Conservation (phyloP, 768 basidiomycete species). For the Tephrocybe sp. region DNA sequence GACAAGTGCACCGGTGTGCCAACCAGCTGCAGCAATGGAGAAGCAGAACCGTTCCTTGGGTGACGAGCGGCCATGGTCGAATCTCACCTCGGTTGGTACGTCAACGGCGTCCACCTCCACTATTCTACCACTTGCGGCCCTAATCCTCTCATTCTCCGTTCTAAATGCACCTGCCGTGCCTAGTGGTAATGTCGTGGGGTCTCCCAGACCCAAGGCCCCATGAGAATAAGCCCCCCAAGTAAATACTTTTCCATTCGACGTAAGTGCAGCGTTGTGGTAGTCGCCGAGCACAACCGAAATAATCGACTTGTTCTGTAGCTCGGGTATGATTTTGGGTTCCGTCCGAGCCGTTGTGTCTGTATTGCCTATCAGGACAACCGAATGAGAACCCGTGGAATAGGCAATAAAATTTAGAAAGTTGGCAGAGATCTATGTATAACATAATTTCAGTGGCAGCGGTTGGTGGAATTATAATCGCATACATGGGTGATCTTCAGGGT, state of each 20-base stretch:
- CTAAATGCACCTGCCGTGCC: slow-evolving; percentile 63
- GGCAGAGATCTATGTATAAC: slow-evolving; percentile 68
- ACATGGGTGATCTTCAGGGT: slow-evolving; percentile 77
- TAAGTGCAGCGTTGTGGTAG: slow-evolving; percentile 88
- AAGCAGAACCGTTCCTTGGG: slow-evolving; percentile 71
- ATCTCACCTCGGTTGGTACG: slow-evolving; percentile 69
- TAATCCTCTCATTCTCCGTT: slow-evolving; percentile 30
- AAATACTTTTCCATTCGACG: slow-evolving; percentile 66
- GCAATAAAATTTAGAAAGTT: slow-evolving; percentile 81
- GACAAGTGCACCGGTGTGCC: slow-evolving; percentile 90
- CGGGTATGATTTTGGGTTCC: slow-evolving; percentile 62
- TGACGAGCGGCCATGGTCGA: slow-evolving; percentile 55
- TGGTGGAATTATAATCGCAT: slow-evolving; percentile 23
- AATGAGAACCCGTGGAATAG: slow-evolving; percentile 68
- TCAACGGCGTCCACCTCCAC: slow-evolving; percentile 43
- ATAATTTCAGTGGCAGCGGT: slow-evolving; percentile 3
- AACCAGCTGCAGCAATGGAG: slow-evolving; percentile 77
- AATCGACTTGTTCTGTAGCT: slow-evolving; percentile 71
- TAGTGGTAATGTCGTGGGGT: slow-evolving; percentile 50
- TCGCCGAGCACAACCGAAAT: slow-evolving; percentile 91
- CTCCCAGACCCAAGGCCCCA: slow-evolving; percentile 86
- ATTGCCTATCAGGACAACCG: slow-evolving; percentile 74
- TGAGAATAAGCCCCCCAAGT: slow-evolving; percentile 79
- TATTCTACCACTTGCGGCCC: slow-evolving; percentile 24
- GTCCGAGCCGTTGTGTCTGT: slow-evolving; percentile 39